Conservation (phyloP, 352 stramenopile species). For the Pythium aphanidermatum region DNA sequence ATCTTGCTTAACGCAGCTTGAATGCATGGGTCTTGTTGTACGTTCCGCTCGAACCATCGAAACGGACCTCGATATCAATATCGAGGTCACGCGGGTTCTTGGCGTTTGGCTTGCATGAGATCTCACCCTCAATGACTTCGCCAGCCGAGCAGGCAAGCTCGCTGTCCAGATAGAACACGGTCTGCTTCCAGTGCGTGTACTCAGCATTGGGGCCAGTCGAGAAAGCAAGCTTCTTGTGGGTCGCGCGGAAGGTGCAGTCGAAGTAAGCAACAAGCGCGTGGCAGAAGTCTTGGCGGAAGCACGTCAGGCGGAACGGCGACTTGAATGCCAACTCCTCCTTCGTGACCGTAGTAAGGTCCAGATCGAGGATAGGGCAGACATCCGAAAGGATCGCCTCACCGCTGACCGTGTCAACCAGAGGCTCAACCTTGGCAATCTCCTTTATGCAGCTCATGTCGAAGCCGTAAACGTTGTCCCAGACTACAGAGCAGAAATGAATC, state of each 20-base stretch:
- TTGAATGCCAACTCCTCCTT: conserved; percentile 94
- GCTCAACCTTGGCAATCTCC: conserved; percentile 95
- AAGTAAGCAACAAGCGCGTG: conserved; percentile 98
- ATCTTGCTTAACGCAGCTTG: conserved; percentile 84
- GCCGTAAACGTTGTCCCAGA: conserved; percentile 99
- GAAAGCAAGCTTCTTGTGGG: conserved; percentile 95
- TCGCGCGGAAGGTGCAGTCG: conserved; percentile 95
- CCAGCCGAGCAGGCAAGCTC: conserved; percentile 79
- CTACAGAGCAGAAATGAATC: conserved; percentile 24
- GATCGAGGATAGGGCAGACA: conserved; percentile 89
- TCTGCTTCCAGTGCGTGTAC: conserved; percentile 99
- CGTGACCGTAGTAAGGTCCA: conserved; percentile 89
- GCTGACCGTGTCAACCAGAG: conserved; percentile 96
- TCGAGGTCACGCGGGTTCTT: conserved; percentile 93
- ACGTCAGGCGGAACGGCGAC: conserved; percentile 87
- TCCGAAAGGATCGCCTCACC: conserved; percentile 88
- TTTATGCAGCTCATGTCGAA: conserved; percentile 99
- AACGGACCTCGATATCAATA: conserved; percentile 84
- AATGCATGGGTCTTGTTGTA: conserved; percentile 69
- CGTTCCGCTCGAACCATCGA: conserved; percentile 61
- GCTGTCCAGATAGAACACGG: conserved; percentile 93
- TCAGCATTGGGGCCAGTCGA: conserved; percentile 91
- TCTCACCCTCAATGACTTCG: conserved; percentile 87
- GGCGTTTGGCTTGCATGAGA: conserved; percentile 86
- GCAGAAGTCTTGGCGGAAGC: conserved; percentile 92